These are phyloP conservation scores for Clarireedia paspali DNA, from an alignment of 2,329 filamentous ascomycete genomes.

Conservation along the genomic window DNA sequence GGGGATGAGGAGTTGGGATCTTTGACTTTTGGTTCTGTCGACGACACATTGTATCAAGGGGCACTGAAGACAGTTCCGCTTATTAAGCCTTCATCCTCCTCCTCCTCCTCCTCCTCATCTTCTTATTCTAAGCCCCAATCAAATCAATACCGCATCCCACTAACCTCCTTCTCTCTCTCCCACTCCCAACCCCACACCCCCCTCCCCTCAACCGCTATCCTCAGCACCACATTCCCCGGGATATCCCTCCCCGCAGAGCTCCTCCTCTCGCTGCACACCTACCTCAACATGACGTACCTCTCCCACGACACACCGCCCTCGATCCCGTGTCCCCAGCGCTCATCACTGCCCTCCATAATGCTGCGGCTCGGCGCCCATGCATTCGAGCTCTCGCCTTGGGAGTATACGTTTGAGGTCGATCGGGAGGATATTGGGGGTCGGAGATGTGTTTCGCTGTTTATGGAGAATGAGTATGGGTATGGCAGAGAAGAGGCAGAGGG, in stretches of 20 bases:
- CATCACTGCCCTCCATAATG: neutral
- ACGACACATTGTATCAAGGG: neutral
- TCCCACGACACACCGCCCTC: neutral
- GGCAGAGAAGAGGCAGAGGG: neutral
- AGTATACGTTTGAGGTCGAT: constrained; percentile 11
- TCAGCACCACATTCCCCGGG: neutral
- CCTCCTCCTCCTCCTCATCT: neutral
- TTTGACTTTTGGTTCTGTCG: neutral
- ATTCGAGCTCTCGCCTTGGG: constrained; percentile 2
- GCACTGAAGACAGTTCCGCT: neutral
- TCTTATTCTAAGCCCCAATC: neutral
- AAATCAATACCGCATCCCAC: neutral
- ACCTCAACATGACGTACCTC: neutral
- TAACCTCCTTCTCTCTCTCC: neutral
- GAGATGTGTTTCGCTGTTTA: constrained; percentile 12
- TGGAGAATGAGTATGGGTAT: neutral
- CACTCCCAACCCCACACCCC: neutral
- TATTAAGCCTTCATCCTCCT: neutral
- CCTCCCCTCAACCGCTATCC: neutral
- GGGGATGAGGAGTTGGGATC: neutral
- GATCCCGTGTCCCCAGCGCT: neutral
- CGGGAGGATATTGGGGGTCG: constrained; percentile 2
- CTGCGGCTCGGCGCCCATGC: neutral
- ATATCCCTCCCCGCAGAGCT: neutral
- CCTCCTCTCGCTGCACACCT: neutral